Percentiles rank a stretch among this genome's conserved stretches.
phyloP scores from a whole-genome alignment of 1,284 basidiomycete species.

The Ceratobasidium sp. region DNA sequence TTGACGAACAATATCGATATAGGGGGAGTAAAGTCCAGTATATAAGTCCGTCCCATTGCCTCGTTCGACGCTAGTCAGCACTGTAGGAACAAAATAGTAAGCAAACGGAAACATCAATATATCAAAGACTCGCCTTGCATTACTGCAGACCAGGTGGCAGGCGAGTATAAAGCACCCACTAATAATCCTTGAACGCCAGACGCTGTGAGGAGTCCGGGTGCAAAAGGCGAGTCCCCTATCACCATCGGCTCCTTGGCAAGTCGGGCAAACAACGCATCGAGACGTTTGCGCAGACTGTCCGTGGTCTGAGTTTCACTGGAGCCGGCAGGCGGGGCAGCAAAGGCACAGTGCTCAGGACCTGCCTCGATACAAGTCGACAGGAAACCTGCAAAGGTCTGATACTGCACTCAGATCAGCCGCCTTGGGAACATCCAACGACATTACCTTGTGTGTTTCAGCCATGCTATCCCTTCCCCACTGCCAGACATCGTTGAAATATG shows the following conservation, averaged over 20 bases:
- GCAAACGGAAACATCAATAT: background rate
- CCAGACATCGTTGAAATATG: conserved; percentile 50
- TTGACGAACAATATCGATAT: background rate
- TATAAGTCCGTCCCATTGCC: background rate
- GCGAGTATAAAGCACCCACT: conserved; percentile 46
- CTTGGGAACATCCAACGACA: background rate
- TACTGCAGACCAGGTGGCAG: background rate
- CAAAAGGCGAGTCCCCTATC: conserved; percentile 43
- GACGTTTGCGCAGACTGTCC: conserved; percentile 17
- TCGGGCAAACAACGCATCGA: conserved; percentile 37
- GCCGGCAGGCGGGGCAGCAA: conserved; percentile 13
- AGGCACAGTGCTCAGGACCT: conserved; percentile 46
- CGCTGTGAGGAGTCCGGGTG: conserved; percentile 47
- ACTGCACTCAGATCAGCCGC: background rate
- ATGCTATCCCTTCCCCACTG: conserved; percentile 50
- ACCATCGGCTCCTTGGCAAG: conserved; percentile 44
- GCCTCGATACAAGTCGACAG: conserved; percentile 46
- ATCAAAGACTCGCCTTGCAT: background rate
- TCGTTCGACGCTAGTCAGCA: background rate
- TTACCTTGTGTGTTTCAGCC: conserved; percentile 49
- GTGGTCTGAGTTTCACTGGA: conserved; percentile 35
- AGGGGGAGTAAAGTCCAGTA: background rate
- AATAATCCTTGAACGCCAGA: conserved; percentile 43
- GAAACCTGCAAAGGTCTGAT: conserved; percentile 42
- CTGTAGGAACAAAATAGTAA: conserved; percentile 20